These are phyloP conservation scores for Lolium perenne DNA, from an alignment of 176 grass and related monocot genomes.

Conservation along the genomic window DNA sequence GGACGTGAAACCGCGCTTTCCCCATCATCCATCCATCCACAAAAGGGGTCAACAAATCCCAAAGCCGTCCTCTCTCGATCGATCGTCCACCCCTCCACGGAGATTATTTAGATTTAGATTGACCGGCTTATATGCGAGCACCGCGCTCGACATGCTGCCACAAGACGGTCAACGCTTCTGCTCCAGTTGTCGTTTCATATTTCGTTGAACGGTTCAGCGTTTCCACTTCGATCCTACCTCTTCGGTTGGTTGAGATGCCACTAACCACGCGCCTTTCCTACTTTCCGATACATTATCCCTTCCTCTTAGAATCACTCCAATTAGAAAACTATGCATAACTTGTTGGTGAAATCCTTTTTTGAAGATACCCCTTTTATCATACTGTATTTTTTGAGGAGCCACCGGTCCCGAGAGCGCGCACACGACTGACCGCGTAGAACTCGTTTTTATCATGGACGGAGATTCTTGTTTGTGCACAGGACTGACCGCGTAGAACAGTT, in stretches of 20 bases:
- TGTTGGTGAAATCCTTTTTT: no score
- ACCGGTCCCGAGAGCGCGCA: no score
- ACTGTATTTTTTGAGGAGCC: no score
- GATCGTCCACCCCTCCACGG: background rate
- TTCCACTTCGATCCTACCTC: background rate
- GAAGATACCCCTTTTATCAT: no score
- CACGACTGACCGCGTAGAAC: no score
- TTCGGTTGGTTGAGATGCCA: background rate
- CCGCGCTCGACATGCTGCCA: background rate
- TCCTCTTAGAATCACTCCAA: background rate
- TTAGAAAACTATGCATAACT: background rate
- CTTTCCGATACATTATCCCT: background rate
- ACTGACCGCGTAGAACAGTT: no score
- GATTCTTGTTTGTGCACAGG: no score
- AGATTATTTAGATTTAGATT: background rate
- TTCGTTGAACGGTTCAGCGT: background rate
- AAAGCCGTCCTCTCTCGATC: background rate
- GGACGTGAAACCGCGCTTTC: background rate
- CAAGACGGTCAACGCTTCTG: background rate
- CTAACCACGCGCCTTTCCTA: background rate
- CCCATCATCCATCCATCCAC: background rate
- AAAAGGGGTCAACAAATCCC: background rate
- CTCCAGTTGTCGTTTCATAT: background rate
- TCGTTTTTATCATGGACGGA: no score
- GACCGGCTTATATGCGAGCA: background rate